These are phyloP conservation scores for Yamadazyma trypodendri DNA, from an alignment of 1,139 yeast species.

Conservation along the genomic window DNA sequence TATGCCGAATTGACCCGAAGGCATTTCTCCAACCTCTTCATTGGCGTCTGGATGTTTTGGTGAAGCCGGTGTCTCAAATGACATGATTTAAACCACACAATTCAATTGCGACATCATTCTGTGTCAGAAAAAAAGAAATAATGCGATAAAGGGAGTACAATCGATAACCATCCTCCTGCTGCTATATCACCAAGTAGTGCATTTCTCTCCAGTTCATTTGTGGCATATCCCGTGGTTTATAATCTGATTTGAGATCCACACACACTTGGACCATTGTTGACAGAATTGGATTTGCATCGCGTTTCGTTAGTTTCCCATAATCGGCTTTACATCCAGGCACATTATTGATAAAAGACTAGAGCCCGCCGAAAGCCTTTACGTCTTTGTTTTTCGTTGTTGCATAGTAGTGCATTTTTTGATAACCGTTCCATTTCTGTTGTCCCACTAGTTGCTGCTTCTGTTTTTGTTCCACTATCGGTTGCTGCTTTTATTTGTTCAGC, in stretches of 20 bases:
- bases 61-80: conserved; percentile 35
- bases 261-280: too few relatives aligned
- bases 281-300: not conserved
- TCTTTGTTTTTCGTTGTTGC: not conserved
- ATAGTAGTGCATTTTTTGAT: too few relatives aligned
- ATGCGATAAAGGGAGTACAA: conserved; percentile 3
- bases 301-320: not conserved
- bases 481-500: too few relatives aligned
- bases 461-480: too few relatives aligned
- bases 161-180: not conserved
- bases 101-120: not conserved
- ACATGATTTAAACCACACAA: not conserved
- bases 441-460: too few relatives aligned
- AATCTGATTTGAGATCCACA: too few relatives aligned
- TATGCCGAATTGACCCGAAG: conserved; percentile 30
- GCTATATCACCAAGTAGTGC: not conserved
- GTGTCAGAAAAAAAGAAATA: not conserved
- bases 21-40: conserved; percentile 36
- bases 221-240: too few relatives aligned
- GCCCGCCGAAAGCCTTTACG: too few relatives aligned
- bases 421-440: too few relatives aligned
- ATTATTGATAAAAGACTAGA: too few relatives aligned
- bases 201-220: not conserved
- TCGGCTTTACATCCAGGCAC: not conserved
- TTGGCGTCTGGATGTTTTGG: conserved; percentile 50